Evolutionary conservation across 495 filamentous ascomycete species (phyloP).

Genomic region (Xylaria flabelliformis): DNA sequence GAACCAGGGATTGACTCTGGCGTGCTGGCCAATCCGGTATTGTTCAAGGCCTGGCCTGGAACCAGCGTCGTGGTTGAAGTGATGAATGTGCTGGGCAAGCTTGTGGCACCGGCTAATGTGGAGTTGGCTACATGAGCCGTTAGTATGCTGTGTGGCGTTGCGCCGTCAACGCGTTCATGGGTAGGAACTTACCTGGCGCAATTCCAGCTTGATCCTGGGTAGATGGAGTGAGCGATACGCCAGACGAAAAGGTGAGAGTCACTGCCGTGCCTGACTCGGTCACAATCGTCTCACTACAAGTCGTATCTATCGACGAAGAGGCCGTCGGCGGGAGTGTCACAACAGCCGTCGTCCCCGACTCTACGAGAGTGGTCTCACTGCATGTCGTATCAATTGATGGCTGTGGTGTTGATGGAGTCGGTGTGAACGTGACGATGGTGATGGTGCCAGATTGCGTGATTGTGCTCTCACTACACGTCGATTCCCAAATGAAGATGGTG

Average conservation of each 20-base stretch:
- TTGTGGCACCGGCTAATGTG: slow-evolving; percentile 4
- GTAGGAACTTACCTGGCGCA: slow-evolving; percentile 21
- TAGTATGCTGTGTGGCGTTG: neutral
- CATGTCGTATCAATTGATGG: slow-evolving; percentile 36
- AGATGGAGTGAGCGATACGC: neutral
- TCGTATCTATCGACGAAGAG: slow-evolving; percentile 22
- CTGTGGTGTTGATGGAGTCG: slow-evolving; percentile 15
- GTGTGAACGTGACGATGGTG: slow-evolving; percentile 29
- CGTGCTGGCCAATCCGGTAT: slow-evolving; percentile 18
- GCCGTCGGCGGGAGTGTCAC: slow-evolving; percentile 29
- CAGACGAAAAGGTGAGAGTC: neutral
- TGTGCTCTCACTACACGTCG: slow-evolving; percentile 41
- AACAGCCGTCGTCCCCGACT: slow-evolving; percentile 30
- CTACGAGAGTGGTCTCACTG: slow-evolving; percentile 34
- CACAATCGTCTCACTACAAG: slow-evolving; percentile 27
- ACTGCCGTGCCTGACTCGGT: slow-evolving; percentile 18
- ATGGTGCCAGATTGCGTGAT: slow-evolving; percentile 34
- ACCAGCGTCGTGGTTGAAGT: slow-evolving; percentile 35
- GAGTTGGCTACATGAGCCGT: slow-evolving; percentile 10
- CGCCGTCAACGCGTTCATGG: neutral
- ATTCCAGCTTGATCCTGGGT: slow-evolving; percentile 9
- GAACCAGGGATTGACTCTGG: slow-evolving; percentile 12
- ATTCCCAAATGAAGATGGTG: slow-evolving; percentile 32
- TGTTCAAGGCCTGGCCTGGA: slow-evolving; percentile 29
- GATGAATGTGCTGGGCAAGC: slow-evolving; percentile 36